A percentile compares a stretch with the other conserved stretches of the same genome.
phyloP scores from a whole-genome alignment of 192 early-diverging fungal species.

The Podila horticola region DNA sequence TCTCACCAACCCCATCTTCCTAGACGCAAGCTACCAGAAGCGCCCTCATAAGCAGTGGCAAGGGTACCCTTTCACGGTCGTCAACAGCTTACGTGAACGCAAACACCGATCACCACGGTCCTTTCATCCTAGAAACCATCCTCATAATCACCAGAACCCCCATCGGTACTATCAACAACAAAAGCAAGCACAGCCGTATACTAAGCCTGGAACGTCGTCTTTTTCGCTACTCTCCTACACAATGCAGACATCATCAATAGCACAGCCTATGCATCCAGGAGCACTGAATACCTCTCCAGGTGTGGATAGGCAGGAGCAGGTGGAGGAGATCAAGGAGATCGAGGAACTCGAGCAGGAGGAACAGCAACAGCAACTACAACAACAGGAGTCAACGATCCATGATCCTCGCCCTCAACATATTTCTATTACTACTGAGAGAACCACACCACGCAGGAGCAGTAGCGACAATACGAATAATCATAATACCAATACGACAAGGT shows the following conservation, averaged over 20 bases:
- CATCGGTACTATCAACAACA: constrained; percentile 32
- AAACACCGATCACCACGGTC: not conserved
- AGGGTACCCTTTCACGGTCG: not conserved
- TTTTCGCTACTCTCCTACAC: not conserved
- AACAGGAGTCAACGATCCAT: not conserved
- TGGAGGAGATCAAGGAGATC: not conserved
- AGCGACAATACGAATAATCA: not conserved
- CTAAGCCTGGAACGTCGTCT: not conserved
- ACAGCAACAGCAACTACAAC: constrained; percentile 5
- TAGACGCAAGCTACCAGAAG: not conserved
- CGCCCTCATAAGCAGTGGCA: constrained; percentile 3
- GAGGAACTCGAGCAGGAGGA: not conserved
- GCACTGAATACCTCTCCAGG: not conserved
- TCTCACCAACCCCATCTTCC: not conserved
- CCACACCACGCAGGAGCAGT: not conserved
- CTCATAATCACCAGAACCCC: constrained; percentile 13
- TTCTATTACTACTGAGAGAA: not conserved
- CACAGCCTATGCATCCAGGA: not conserved
- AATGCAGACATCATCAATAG: not conserved
- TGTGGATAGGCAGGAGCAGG: not conserved
- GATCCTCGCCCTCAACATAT: not conserved
- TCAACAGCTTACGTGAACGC: not conserved
- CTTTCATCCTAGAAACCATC: not conserved
- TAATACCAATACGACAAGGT: not conserved
- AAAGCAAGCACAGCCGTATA: not conserved